phyloP scores from a whole-genome alignment of 192 early-diverging fungal genomes.

The Coemansia guatemalensis region DNA sequence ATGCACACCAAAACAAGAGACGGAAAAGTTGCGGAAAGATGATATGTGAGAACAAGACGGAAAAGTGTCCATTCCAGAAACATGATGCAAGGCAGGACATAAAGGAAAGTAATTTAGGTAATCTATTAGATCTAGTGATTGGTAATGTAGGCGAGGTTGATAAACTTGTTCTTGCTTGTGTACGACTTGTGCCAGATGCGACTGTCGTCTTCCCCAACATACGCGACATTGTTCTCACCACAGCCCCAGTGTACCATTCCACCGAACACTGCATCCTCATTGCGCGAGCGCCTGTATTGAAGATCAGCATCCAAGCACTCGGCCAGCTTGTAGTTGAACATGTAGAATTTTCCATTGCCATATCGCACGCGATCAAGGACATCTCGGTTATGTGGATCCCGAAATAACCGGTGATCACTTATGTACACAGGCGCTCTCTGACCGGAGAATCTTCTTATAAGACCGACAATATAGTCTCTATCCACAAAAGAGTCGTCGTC shows the following conservation, averaged over 20 bases:
- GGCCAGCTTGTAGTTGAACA: slow-evolving; percentile 41
- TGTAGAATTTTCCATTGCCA: slow-evolving; percentile 53
- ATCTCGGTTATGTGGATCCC: slow-evolving; percentile 13
- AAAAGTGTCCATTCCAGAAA: too few relatives aligned
- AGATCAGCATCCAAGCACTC: slow-evolving; percentile 30
- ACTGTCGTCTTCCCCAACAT: slow-evolving; percentile 33
- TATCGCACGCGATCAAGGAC: slow-evolving; percentile 25
- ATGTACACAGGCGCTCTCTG: slow-evolving; percentile 38
- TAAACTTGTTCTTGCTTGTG: slow-evolving; percentile 45
- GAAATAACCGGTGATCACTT: slow-evolving; percentile 32
- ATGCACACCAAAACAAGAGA: too few relatives aligned
- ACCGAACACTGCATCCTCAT: slow-evolving; percentile 47
- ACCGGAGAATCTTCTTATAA: slow-evolving; percentile 21
- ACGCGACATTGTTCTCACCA: slow-evolving; percentile 27
- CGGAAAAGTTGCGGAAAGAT: too few relatives aligned
- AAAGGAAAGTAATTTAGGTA: background rate
- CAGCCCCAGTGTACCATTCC: slow-evolving; percentile 48
- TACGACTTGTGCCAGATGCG: slow-evolving; percentile 49
- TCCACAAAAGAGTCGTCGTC: slow-evolving; percentile 51
- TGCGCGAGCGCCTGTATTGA: slow-evolving; percentile 20
- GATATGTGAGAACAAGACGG: too few relatives aligned
- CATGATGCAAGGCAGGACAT: too few relatives aligned
- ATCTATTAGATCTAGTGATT: slow-evolving; percentile 23
- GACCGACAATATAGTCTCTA: slow-evolving; percentile 27
- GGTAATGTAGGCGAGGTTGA: slow-evolving; percentile 33